Conservation (phyloP, 176 grass and related monocot species). For the Avena atlantica region DNA sequence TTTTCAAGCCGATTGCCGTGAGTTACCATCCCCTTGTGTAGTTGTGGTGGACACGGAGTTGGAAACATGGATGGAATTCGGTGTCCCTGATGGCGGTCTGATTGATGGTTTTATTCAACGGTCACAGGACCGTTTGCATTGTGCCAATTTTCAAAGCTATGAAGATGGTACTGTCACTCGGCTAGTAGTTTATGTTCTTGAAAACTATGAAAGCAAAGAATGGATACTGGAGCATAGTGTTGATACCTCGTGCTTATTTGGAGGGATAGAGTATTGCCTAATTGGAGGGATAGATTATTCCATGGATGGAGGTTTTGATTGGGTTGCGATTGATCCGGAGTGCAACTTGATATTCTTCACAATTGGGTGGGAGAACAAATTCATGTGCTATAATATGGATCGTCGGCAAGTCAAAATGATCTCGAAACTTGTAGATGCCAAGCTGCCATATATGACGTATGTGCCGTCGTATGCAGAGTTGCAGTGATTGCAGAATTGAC, state of each 20-base stretch:
- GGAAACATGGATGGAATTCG: neutral
- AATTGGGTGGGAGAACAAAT: neutral
- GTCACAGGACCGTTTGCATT: neutral
- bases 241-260: neutral
- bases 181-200: neutral
- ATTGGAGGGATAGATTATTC: too few species aligned
- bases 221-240: neutral
- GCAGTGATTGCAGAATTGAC: neutral
- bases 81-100: neutral
- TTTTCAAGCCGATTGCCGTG: neutral
- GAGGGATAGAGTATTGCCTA: neutral
- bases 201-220: neutral
- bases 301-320: neutral
- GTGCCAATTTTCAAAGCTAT: neutral
- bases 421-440: neutral
- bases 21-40: neutral
- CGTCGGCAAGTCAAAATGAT: neutral
- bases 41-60: neutral
- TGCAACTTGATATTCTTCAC: neutral
- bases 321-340: neutral
- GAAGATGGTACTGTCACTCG: neutral
- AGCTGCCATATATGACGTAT: neutral
- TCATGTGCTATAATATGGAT: neutral
- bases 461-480: neutral
- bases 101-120: constrained; percentile 7